phyloP scores from a whole-genome alignment of 176 grass and related monocot species.

The Elaeis guineensis region DNA sequence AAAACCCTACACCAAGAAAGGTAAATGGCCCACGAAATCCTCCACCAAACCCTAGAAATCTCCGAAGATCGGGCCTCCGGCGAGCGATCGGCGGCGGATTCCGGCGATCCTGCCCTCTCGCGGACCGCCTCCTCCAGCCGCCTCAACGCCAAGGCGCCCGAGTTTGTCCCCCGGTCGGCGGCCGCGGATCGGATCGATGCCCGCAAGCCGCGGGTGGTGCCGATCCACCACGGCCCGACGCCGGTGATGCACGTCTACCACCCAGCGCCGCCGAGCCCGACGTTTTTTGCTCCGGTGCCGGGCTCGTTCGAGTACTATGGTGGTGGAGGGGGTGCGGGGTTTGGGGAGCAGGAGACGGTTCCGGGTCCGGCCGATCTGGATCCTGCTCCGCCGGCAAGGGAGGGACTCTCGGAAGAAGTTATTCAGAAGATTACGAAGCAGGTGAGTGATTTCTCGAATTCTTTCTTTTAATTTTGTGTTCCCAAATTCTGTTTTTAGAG shows the following conservation, averaged over 20 bases:
- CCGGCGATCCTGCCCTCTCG: conserved; percentile 28
- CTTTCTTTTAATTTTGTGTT: too few relatives aligned
- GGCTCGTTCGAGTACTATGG: conserved; percentile 7
- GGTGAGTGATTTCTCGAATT: neutral
- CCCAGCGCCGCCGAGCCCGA: conserved; percentile 1
- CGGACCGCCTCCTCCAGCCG: conserved; percentile 53
- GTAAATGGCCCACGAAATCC: conserved; percentile 46
- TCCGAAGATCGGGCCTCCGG: neutral
- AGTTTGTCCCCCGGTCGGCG: conserved; percentile 72
- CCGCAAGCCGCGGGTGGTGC: neutral
- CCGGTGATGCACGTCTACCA: conserved; percentile 3
- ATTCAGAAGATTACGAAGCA: conserved; percentile 19
- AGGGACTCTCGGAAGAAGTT: conserved; percentile 11
- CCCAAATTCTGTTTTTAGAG: too few relatives aligned
- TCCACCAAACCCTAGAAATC: conserved; percentile 32
- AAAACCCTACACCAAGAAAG: conserved; percentile 40
- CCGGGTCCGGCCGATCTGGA: neutral
- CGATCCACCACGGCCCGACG: neutral
- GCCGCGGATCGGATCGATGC: neutral
- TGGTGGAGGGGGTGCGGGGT: neutral
- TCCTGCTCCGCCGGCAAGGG: neutral
- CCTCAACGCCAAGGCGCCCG: conserved; percentile 77
- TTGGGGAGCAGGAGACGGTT: neutral
- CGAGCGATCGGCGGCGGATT: conserved; percentile 5
- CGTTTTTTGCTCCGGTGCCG: neutral